Percentiles rank a stretch among this genome's conserved stretches.
phyloP scores from a whole-genome alignment of 495 filamentous ascomycete genomes.

The Neurospora sp. region DNA sequence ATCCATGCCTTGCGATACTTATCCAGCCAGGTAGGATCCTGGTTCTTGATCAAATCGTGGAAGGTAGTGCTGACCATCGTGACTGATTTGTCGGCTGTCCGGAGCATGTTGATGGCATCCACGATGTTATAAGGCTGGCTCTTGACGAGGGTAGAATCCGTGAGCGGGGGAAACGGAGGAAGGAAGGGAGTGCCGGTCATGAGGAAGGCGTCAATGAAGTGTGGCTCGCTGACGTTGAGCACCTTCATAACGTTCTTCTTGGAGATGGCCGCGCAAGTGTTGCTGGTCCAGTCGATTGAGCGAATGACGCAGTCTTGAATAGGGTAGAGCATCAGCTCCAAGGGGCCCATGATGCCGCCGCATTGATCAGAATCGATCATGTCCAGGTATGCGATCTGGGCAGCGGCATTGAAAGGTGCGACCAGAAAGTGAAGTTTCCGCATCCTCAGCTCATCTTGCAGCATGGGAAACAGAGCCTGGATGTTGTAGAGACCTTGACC shows the following conservation, averaged over 20 bases:
- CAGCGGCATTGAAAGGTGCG: conserved; percentile 80
- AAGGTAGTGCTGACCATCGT: conserved; percentile 56
- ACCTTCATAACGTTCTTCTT: conserved; percentile 60
- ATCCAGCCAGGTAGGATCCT: conserved; percentile 67
- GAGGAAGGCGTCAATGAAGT: conserved; percentile 74
- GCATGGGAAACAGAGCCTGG: conserved; percentile 55
- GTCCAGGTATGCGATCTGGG: conserved; percentile 82
- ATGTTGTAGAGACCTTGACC: conserved; percentile 44
- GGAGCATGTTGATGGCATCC: conserved; percentile 62
- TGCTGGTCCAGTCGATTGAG: conserved; percentile 57
- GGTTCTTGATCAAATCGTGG: conserved; percentile 57
- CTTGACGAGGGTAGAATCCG: conserved; percentile 37
- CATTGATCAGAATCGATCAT: conserved; percentile 56
- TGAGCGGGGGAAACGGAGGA: conserved; percentile 63
- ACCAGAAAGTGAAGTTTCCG: conserved; percentile 69
- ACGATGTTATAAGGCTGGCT: conserved; percentile 45
- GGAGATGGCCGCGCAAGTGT: conserved; percentile 58
- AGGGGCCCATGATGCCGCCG: conserved; percentile 71
- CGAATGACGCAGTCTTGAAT: conserved; percentile 69
- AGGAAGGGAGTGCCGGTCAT: conserved; percentile 78
- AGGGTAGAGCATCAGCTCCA: conserved; percentile 83
- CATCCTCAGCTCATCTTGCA: conserved; percentile 63
- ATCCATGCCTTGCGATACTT: conserved; percentile 75
- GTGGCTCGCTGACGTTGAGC: conserved; percentile 55
- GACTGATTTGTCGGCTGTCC: conserved; percentile 51